Conservation (phyloP, 495 filamentous ascomycete genomes). For the Sabuloglossum arenarium region DNA sequence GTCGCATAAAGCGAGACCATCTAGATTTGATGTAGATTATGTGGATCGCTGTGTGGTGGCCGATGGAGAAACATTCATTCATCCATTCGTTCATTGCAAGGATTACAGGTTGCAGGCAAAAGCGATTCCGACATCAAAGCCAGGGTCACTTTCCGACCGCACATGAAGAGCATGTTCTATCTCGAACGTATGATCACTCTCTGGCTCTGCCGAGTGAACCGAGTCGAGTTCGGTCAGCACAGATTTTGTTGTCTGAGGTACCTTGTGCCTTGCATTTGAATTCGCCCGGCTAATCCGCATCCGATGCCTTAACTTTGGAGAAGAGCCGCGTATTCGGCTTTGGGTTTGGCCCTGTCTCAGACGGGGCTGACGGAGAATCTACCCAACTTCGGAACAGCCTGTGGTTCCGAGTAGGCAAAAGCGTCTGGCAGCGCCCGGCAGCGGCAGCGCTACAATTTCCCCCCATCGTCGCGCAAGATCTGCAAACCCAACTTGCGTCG, state of each 20-base stretch:
- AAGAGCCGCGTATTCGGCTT: not conserved
- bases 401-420: too few species aligned
- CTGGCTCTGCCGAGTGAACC: too few species aligned
- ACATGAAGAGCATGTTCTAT: too few species aligned
- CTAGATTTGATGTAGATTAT: too few species aligned
- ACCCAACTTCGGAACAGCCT: not conserved
- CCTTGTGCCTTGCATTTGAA: not conserved
- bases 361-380: not conserved
- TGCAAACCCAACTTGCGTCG: not conserved
- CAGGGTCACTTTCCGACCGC: not conserved
- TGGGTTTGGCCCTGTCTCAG: not conserved
- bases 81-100: not conserved
- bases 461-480: not conserved
- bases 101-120: too few species aligned
- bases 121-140: not conserved
- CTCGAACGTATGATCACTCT: too few species aligned
- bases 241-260: not conserved
- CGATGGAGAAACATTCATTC: too few species aligned
- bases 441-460: not conserved
- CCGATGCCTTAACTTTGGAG: not conserved
- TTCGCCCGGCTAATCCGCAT: conserved; percentile 1
- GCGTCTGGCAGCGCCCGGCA: too few species aligned
- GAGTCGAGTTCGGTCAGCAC: not conserved
- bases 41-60: too few species aligned
- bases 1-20: not conserved